These are phyloP conservation scores for Didymella glomerata DNA, from an alignment of 2,329 filamentous ascomycete genomes.

Conservation along the genomic window DNA sequence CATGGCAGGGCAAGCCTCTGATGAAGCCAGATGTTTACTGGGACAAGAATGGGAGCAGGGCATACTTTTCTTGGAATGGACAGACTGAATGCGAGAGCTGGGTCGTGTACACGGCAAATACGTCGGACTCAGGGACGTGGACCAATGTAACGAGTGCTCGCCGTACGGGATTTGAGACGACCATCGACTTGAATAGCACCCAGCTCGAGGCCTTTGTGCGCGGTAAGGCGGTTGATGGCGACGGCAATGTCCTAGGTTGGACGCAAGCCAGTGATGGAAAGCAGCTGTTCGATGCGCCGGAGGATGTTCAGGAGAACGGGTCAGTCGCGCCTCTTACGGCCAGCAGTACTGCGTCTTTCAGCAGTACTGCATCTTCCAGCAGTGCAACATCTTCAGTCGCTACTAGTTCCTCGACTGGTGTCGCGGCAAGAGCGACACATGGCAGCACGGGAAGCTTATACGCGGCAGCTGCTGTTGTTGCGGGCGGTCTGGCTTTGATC, in stretches of 20 bases:
- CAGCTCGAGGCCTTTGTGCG: background rate
- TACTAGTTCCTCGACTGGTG: background rate
- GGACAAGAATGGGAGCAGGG: constrained; percentile 19
- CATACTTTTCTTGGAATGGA: constrained; percentile 42
- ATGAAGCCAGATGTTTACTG: constrained; percentile 29
- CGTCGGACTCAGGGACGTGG: constrained; percentile 24
- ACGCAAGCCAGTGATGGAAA: constrained; percentile 1
- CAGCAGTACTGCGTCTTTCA: background rate
- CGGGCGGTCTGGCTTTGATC: background rate
- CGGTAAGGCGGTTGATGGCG: background rate
- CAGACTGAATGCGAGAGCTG: constrained; percentile 37
- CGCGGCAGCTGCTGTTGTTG: background rate
- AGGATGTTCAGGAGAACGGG: background rate
- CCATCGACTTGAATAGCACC: background rate
- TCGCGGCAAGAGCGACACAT: background rate
- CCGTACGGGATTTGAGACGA: background rate
- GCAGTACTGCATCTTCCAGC: background rate
- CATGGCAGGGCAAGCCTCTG: constrained; percentile 32
- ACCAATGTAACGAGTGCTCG: constrained; percentile 7
- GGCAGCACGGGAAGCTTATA: background rate
- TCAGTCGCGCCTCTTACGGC: background rate
- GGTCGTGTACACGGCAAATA: constrained; percentile 39
- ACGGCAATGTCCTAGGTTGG: background rate
- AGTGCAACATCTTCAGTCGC: background rate
- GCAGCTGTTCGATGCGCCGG: background rate